Evolutionary conservation across 352 stramenopile species (phyloP).

Genomic region (Phytophthora sojae): DNA sequence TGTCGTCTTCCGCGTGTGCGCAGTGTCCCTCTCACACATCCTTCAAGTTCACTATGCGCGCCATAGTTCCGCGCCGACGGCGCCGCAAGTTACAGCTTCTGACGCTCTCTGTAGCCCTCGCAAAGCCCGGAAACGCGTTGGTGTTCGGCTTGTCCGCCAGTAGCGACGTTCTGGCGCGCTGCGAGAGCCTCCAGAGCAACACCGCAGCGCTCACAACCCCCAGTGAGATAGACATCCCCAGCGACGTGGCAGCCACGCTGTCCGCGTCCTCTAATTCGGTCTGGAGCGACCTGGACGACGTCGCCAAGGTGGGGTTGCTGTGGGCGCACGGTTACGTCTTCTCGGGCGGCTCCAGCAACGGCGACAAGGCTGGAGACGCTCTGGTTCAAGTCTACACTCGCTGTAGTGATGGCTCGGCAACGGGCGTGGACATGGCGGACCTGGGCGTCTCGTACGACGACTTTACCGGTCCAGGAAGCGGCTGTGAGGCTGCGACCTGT

Average conservation of each 20-base stretch:
- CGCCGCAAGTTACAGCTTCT: slow-evolving; percentile 33
- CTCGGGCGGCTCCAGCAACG: slow-evolving; percentile 32
- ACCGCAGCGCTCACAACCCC: slow-evolving; percentile 10
- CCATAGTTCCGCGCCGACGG: background rate
- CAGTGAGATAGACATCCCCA: slow-evolving; percentile 17
- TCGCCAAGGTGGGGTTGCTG: slow-evolving; percentile 50
- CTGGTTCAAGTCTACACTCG: slow-evolving; percentile 53
- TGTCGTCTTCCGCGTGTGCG: background rate
- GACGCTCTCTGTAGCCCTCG: slow-evolving; percentile 23
- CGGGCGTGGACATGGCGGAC: slow-evolving; percentile 38
- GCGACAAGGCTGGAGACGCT: slow-evolving; percentile 13
- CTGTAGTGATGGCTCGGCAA: slow-evolving; percentile 24
- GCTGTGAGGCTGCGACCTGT: slow-evolving; percentile 36
- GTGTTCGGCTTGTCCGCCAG: background rate
- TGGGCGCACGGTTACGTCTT: slow-evolving; percentile 62
- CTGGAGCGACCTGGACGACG: slow-evolving; percentile 50
- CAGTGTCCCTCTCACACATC: background rate
- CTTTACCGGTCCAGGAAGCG: slow-evolving; percentile 28
- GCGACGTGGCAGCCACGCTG: slow-evolving; percentile 33
- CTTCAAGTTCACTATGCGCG: slow-evolving; percentile 12
- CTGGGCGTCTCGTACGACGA: slow-evolving; percentile 35
- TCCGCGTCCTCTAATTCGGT: slow-evolving; percentile 14
- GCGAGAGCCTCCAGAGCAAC: slow-evolving; percentile 29
- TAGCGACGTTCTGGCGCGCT: slow-evolving; percentile 39
- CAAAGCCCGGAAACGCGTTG: slow-evolving; percentile 10